Conservation (phyloP, 2,329 filamentous ascomycete genomes). For the Coniochaeta ligniaria region DNA sequence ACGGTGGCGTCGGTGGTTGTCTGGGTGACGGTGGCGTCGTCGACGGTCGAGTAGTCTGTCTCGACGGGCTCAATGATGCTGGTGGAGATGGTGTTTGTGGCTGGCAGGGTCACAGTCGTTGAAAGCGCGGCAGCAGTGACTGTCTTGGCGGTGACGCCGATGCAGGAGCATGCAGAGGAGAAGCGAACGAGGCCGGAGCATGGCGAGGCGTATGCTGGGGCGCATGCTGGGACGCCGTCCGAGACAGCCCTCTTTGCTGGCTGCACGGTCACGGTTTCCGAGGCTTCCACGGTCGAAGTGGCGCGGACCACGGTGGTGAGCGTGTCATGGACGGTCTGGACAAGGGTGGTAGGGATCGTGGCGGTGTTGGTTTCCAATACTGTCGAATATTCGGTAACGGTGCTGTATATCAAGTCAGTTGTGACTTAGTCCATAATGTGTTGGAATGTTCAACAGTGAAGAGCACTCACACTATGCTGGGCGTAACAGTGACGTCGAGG, state of each 20-base stretch:
- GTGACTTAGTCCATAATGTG: too few relatives aligned
- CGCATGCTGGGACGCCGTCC: neutral
- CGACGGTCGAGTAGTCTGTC: neutral
- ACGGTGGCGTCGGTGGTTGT: neutral
- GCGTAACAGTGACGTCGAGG: neutral
- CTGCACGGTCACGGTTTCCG: neutral
- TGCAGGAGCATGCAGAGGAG: slow-evolving; percentile 3
- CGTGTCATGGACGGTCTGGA: neutral
- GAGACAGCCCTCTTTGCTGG: neutral
- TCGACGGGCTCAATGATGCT: neutral
- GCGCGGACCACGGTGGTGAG: neutral
- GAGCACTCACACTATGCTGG: neutral
- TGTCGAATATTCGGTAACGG: neutral
- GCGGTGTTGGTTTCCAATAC: neutral
- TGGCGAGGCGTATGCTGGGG: slow-evolving; percentile 2
- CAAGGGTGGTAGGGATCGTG: neutral
- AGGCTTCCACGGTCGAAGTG: neutral
- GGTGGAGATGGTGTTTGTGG: neutral
- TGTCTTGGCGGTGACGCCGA: slow-evolving; percentile 1
- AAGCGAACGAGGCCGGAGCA: neutral
- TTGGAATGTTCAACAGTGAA: neutral
- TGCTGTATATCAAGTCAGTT: neutral
- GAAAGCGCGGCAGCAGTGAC: neutral
- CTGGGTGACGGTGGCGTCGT: neutral
- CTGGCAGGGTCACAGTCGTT: neutral